A percentile compares a stretch with the other conserved stretches of the same genome.
phyloP scores from a whole-genome alignment of 805 yeast genomes.

The Starmera quercuum region DNA sequence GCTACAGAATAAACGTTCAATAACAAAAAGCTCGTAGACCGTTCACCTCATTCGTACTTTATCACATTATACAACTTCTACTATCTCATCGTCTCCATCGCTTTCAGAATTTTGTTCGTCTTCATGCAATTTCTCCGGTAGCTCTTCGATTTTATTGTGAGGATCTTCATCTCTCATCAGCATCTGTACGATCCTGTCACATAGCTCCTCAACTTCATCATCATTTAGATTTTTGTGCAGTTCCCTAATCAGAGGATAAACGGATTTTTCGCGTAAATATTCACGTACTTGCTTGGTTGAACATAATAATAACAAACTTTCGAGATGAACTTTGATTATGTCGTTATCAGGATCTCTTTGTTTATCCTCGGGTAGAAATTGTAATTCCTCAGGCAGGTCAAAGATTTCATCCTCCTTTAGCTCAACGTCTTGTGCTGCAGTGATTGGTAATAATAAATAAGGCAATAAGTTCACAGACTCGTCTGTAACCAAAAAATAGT shows the following conservation, averaged over 20 bases:
- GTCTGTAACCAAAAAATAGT: conserved; percentile 50
- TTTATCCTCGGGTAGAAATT: conserved; percentile 68
- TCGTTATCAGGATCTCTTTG: conserved; percentile 64
- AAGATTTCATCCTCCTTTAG: conserved; percentile 80
- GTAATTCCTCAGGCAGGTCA: conserved; percentile 83
- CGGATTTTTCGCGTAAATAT: conserved; percentile 68
- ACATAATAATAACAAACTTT: conserved; percentile 70
- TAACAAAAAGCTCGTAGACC: background rate
- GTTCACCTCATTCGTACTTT: background rate
- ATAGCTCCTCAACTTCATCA: conserved; percentile 51
- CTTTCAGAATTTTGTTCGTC: conserved; percentile 31
- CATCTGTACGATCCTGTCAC: conserved; percentile 84
- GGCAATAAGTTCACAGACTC: conserved; percentile 69
- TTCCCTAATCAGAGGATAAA: conserved; percentile 82
- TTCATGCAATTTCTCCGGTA: conserved; percentile 37
- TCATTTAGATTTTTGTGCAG: conserved; percentile 54
- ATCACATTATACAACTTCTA: conserved; percentile 24
- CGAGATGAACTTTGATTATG: conserved; percentile 66
- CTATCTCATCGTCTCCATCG: conserved; percentile 22
- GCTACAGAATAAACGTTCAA: background rate
- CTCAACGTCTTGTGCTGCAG: conserved; percentile 62
- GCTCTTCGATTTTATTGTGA: conserved; percentile 37
- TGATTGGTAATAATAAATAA: conserved; percentile 72
- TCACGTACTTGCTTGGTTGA: conserved; percentile 72
- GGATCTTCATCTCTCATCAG: conserved; percentile 85